Conservation (phyloP, 768 basidiomycete species). For the Rhodotorula babjevae region DNA sequence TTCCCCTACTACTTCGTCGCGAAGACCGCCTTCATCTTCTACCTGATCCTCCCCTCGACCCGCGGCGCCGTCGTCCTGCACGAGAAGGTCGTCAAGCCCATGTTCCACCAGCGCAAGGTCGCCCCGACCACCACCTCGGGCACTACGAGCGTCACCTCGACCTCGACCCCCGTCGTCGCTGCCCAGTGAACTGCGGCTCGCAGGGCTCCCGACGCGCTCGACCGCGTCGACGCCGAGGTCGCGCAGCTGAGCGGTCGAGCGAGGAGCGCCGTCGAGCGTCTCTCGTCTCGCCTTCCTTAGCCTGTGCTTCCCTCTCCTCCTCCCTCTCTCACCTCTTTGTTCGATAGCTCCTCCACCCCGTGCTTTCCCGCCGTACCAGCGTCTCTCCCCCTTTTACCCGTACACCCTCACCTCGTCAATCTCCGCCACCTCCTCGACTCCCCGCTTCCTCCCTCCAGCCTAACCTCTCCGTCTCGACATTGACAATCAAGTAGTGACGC, state of each 20-base stretch:
- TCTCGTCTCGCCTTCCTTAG: background rate
- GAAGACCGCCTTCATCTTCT: constrained; percentile 50
- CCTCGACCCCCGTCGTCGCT: constrained; percentile 4
- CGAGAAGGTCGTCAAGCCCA: constrained; percentile 68
- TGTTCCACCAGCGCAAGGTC: constrained; percentile 51
- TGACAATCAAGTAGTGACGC: no score
- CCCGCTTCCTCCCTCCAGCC: no score
- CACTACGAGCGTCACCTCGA: background rate
- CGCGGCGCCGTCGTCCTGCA: constrained; percentile 86
- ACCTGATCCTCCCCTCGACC: constrained; percentile 45
- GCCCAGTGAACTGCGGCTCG: background rate
- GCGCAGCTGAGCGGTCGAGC: background rate
- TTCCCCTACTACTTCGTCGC: constrained; percentile 51
- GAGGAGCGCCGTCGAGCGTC: no score
- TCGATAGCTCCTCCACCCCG: no score
- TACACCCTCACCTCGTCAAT: no score
- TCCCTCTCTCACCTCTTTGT: background rate
- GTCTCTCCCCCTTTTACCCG: background rate
- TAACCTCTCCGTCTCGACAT: no score
- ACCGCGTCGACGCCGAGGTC: background rate
- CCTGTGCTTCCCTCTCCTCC: no score
- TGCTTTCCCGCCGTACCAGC: no score
- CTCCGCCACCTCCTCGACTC: no score
- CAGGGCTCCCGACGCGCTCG: background rate
- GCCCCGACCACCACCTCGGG: background rate